Conservation (phyloP, 805 yeast species). For the Schwanniomyces yamadae region DNA sequence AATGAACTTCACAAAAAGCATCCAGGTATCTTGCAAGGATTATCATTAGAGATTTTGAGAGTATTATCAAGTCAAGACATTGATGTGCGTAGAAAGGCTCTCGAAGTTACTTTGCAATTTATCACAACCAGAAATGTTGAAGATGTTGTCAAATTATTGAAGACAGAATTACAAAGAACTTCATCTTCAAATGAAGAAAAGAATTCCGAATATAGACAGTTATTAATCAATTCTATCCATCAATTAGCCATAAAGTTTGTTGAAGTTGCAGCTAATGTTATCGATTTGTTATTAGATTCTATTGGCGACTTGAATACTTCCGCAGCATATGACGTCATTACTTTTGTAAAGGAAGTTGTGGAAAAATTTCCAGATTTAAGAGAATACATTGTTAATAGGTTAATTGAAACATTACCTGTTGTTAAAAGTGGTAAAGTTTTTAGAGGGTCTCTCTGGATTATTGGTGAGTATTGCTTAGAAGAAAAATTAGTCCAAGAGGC, state of each 20-base stretch:
- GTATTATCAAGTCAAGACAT: slow-evolving; percentile 85
- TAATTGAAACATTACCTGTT: slow-evolving; percentile 59
- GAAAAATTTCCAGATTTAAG: slow-evolving; percentile 87
- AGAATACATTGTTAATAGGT: slow-evolving; percentile 57
- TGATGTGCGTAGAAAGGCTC: slow-evolving; percentile 86
- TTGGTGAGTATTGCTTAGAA: slow-evolving; percentile 85
- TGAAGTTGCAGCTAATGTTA: slow-evolving; percentile 90
- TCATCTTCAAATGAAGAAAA: slow-evolving; percentile 73
- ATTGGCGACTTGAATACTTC: slow-evolving; percentile 79
- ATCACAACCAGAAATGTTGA: slow-evolving; percentile 88
- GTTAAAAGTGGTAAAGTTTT: slow-evolving; percentile 87
- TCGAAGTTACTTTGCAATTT: slow-evolving; percentile 77
- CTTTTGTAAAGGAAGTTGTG: slow-evolving; percentile 92
- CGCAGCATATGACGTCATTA: slow-evolving; percentile 85
- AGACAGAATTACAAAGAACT: slow-evolving; percentile 83
- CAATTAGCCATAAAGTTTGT: slow-evolving; percentile 82
- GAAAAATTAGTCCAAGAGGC: slow-evolving; percentile 72
- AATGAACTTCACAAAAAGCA: slow-evolving; percentile 67
- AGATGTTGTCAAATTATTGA: slow-evolving; percentile 86
- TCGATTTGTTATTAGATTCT: slow-evolving; percentile 82
- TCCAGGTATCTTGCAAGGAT: slow-evolving; percentile 82
- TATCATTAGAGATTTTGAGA: slow-evolving; percentile 81
- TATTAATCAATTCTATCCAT: slow-evolving; percentile 85
- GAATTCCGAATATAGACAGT: slow-evolving; percentile 81
- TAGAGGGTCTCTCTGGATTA: slow-evolving; percentile 92